Evolutionary conservation across 2,329 filamentous ascomycete species (phyloP), one percentile per base, ranked within the genome.

Genomic region (Cadophora sp.): DNA sequence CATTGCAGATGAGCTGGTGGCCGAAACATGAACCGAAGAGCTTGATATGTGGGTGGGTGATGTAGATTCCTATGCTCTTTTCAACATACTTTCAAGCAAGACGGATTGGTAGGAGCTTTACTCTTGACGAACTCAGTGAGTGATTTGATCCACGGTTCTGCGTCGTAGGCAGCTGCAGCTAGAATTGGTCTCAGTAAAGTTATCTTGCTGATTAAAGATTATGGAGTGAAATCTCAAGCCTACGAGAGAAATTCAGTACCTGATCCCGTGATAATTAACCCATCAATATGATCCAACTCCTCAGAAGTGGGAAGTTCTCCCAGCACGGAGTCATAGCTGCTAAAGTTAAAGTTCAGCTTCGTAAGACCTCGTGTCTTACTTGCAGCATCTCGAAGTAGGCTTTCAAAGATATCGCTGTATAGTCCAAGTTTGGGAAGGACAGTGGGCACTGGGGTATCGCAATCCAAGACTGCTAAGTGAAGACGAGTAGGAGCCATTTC

Each of bases 1-100:
- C 76, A 61, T 80, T 76, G 64, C 77, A 79, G 4, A 82, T 67
- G 5, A 82, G 66, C 64, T 82, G 80, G 59, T 82, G 80, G 1
- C 81, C 80, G 56, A 82, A 82, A 64, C 81, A 83, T 30, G 78
- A 80, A 0, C 80, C 80, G 62, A 82, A 81, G 5, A 82, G 76
- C 63, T 78, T 80, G 53, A 82, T 68, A 0, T 64, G 66, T 0
- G 74, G 66, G 64, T 72, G 65, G 1, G 70, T 64, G 1, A 60
- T 61, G 62, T 80, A 82, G 0, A 78, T 61, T 6, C 73, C 67
- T 48, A 27, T 1, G 30, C 36, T 50, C 2, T 18, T 39, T 33
- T 69, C 41, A 66, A 47, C 53, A 47, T 59, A 14, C 11, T 20
- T 5, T 30, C 14, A 59, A n/a, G 14, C 13, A 14, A 3, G 2